Conservation (phyloP, 148 eudicot species). For the Silene latifolia region DNA sequence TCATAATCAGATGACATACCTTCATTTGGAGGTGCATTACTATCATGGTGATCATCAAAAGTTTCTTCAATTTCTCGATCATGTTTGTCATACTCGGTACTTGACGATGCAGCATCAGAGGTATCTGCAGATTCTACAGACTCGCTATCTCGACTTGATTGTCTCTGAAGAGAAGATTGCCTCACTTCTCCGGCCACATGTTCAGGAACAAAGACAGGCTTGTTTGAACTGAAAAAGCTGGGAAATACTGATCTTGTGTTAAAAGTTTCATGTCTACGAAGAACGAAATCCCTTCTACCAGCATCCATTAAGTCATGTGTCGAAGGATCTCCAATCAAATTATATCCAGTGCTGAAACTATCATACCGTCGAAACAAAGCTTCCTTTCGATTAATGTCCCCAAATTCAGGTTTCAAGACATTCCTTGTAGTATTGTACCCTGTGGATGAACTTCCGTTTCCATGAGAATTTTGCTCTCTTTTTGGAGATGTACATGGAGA, state of each 20-base stretch:
- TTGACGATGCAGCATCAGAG: constrained; percentile 37
- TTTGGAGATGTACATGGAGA: constrained; percentile 40
- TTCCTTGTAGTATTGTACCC: constrained; percentile 3
- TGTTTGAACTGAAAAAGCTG: constrained; percentile 14
- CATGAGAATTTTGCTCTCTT: constrained; percentile 21
- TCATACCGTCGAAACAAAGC: constrained; percentile 26
- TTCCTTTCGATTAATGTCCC: constrained; percentile 17
- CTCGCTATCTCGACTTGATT: constrained; percentile 54
- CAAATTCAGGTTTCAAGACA: constrained; percentile 11
- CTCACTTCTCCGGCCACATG: constrained; percentile 25
- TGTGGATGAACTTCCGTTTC: constrained; percentile 19
- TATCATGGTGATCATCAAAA: constrained; percentile 11
- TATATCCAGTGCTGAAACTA: constrained; percentile 24
- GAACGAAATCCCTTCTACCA: constrained; percentile 26
- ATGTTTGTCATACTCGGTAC: constrained; percentile 30
- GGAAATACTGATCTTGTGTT: constrained; percentile 24
- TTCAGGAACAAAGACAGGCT: constrained; percentile 43
- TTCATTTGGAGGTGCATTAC: constrained; percentile 23
- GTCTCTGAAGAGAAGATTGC: constrained; percentile 40
- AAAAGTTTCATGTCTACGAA: constrained; percentile 45
- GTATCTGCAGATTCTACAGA: constrained; percentile 21
- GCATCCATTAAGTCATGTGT: constrained; percentile 25
- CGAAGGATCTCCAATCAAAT: constrained; percentile 27
- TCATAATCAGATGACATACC: constrained; percentile 43
- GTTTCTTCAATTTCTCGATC: constrained; percentile 22